Base-by-base conservation (phyloP, 2,329 filamentous ascomycete genomes). In the Thyridium curvatum region DNA sequence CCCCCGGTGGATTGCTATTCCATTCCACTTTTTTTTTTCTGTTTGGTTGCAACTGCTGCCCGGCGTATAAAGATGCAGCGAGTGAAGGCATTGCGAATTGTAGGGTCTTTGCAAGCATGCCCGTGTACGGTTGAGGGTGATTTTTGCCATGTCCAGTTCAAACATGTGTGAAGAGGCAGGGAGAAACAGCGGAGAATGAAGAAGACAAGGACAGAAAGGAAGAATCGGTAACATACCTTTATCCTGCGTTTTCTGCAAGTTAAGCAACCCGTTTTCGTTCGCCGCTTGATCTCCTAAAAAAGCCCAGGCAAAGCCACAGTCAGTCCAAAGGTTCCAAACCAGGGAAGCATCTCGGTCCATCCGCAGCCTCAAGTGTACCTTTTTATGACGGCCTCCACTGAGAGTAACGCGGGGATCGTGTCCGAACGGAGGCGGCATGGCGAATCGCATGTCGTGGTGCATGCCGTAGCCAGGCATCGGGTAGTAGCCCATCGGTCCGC, bases 251-350 rank as follows among this genome's bases (percentile, higher is more conserved):
- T 78, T 41, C 75, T 72, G 58, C 75, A 79, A 33, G 75, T 79
- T 55, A 79, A 58, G 48, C 75, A 79, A n/a, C 75, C 75, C 2
- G 75, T 79, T 56, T 79, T 79, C 34, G 75, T 79, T 49, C 75
- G 70, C 44, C 75, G 69, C 56, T 79, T 79, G 52, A 79, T 79
- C 55, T 79, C 75, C 75, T 79, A 40, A 41, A 47, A 46, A 33
- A 46, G 48, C 38, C n/a, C n/a, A n/a, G 28, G 44, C 43, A 46
- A 40, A 41, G 39, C 47, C 42, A 44, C 34, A 30, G 54, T 57
- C 49, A 58, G 54, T 52, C 35, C 39, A 40, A 38, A 39, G 39
- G n/a, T 30, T 16, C 38, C 38, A 18, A 14, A 29, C 35, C 34
- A 18, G 33, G n/a, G 30, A 33, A 18, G 30, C 18, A 17, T 18